Conservation (phyloP, 371 early-diverging fungal genomes). For the Lichtheimia hyalospora region DNA sequence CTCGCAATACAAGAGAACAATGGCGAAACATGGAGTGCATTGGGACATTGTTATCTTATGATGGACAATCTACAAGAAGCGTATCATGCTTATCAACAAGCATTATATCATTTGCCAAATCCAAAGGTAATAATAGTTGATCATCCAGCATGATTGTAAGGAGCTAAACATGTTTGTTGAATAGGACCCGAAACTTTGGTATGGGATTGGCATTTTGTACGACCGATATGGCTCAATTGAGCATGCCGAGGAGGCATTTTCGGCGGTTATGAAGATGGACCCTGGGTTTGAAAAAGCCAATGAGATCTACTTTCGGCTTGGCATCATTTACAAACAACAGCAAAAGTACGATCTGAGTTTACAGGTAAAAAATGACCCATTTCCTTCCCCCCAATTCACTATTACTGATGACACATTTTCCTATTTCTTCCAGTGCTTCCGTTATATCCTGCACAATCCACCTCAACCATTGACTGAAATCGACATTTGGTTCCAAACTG, state of each 20-base stretch:
- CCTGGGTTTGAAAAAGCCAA: slow-evolving; percentile 92
- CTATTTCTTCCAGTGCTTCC: slow-evolving; percentile 74
- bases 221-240: slow-evolving; percentile 96
- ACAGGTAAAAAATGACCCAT: slow-evolving; percentile 46
- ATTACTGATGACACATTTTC: neutral
- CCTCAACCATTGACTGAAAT: slow-evolving; percentile 90
- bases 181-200: slow-evolving; percentile 97
- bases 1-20: slow-evolving; percentile 76
- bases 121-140: slow-evolving; percentile 49
- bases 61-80: slow-evolving; percentile 91
- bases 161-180: slow-evolving; percentile 54
- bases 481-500: slow-evolving; percentile 98
- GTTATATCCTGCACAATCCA: slow-evolving; percentile 83
- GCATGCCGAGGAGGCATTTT: slow-evolving; percentile 96
- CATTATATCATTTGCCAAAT: slow-evolving; percentile 82
- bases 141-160: slow-evolving; percentile 30
- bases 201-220: slow-evolving; percentile 97
- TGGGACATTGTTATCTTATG: slow-evolving; percentile 95
- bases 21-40: slow-evolving; percentile 92
- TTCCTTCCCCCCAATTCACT: too few relatives aligned
- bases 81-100: slow-evolving; percentile 92
- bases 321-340: slow-evolving; percentile 96
- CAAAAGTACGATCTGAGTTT: slow-evolving; percentile 85
- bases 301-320: slow-evolving; percentile 96
- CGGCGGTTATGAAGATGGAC: slow-evolving; percentile 86